These are phyloP conservation scores for Aspergillus ochraceus DNA, from an alignment of 2,329 filamentous ascomycete species.

Conservation along the genomic window DNA sequence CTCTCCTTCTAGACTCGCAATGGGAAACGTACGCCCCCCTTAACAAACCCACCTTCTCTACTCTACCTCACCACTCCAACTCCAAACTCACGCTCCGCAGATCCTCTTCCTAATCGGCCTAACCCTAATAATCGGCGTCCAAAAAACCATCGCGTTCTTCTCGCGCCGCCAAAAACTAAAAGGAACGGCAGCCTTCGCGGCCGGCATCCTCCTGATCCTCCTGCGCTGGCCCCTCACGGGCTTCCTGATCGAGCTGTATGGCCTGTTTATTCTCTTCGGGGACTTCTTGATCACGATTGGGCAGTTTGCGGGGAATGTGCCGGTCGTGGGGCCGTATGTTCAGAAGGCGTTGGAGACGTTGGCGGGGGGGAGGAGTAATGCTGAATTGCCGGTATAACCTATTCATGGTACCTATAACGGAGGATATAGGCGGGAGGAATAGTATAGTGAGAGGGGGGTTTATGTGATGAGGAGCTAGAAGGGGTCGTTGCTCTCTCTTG, in stretches of 20 bases:
- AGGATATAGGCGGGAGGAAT: background rate
- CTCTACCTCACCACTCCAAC: no score
- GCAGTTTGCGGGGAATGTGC: conserved; percentile 79
- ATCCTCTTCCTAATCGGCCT: conserved; percentile 98
- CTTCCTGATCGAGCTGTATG: conserved; percentile 88
- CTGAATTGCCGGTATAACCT: conserved; percentile 58
- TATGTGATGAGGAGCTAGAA: no score
- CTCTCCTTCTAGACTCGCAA: conserved; percentile 68
- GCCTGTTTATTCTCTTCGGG: conserved; percentile 89
- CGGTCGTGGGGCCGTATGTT: conserved; percentile 84
- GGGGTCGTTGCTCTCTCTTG: no score
- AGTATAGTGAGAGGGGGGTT: background rate
- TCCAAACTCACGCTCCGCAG: conserved; percentile 46
- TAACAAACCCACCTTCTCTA: background rate
- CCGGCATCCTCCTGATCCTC: conserved; percentile 80
- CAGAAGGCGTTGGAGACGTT: conserved; percentile 69
- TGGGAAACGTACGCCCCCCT: conserved; percentile 76
- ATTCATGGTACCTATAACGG: no score
- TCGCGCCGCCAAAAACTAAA: conserved; percentile 88
- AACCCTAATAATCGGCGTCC: conserved; percentile 88
- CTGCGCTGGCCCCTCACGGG: conserved; percentile 88
- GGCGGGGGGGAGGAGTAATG: conserved; percentile 69
- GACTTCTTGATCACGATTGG: conserved; percentile 94
- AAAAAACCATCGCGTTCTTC: conserved; percentile 93
- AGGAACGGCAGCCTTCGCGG: conserved; percentile 84